Conservation (phyloP, 2,329 filamentous ascomycete genomes). For the Alternaria viburni region DNA sequence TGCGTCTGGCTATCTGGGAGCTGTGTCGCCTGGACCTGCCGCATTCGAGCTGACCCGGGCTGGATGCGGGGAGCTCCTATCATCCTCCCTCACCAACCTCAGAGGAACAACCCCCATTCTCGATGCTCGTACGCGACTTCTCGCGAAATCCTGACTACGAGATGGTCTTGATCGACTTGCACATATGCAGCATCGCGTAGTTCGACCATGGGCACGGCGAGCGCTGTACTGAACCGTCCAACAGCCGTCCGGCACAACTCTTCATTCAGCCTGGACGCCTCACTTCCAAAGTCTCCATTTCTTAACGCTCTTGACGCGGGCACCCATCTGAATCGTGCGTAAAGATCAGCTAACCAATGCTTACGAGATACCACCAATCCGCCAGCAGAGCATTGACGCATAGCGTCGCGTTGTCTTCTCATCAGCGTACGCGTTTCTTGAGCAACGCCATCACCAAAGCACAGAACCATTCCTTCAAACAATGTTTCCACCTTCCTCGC, state of each 20-base stretch:
- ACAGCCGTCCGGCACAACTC: not conserved
- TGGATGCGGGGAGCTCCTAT: constrained; percentile 13
- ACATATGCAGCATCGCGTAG: not conserved
- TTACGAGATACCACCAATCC: not conserved
- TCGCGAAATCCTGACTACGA: not conserved
- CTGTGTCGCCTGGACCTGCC: constrained; percentile 14
- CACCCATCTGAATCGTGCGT: not conserved
- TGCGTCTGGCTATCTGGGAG: constrained; percentile 10
- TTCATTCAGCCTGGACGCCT: not conserved
- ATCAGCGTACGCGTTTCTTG: constrained; percentile 27
- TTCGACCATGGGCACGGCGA: not conserved
- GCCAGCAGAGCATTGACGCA: constrained; percentile 25
- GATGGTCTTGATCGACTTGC: not conserved
- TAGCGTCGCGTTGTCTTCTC: constrained; percentile 25
- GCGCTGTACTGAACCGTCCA: not conserved
- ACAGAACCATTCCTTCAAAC: constrained; percentile 13
- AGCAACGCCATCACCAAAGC: constrained; percentile 30
- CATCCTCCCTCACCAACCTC: not conserved
- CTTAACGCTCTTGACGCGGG: not conserved
- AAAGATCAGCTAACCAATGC: constrained; percentile 6
- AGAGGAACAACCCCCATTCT: not conserved
- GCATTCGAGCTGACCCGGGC: constrained; percentile 9
- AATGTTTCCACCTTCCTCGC: constrained; percentile 21
- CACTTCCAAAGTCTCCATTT: not conserved
- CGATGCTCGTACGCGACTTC: not conserved